Conservation (phyloP, 1,284 basidiomycete genomes). For the Boletus sp. region DNA sequence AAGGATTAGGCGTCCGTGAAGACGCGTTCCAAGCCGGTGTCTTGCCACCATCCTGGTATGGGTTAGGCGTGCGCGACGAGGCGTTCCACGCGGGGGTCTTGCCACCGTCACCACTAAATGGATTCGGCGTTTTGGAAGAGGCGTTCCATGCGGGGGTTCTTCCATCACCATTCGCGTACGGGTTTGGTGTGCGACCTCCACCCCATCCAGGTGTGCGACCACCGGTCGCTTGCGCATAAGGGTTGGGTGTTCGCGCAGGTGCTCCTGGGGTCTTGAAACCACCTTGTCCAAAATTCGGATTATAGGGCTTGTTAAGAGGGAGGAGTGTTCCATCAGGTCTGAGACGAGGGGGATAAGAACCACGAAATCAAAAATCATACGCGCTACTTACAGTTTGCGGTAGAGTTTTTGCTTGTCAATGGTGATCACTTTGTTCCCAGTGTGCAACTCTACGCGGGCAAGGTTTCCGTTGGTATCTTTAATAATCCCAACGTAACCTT, state of each 20-base stretch:
- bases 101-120: conserved; percentile 49
- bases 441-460: conserved; percentile 89
- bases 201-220: conserved; percentile 42
- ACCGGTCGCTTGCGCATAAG: conserved; percentile 34
- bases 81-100: conserved; percentile 63
- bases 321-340: conserved; percentile 57
- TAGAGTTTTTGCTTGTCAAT: conserved; percentile 80
- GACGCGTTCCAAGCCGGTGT: conserved; percentile 57
- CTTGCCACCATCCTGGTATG: conserved; percentile 51
- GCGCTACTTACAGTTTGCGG: conserved; percentile 69
- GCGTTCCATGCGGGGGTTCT: conserved; percentile 61
- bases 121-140: conserved; percentile 58
- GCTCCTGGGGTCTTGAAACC: conserved; percentile 33
- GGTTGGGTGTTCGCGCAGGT: conserved; percentile 35
- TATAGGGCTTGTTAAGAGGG: conserved; percentile 36
- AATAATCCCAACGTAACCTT: conserved; percentile 89
- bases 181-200: conserved; percentile 54
- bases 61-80: conserved; percentile 59
- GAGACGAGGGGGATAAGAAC: conserved; percentile 4
- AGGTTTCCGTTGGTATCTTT: conserved; percentile 91
- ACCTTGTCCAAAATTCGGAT: conserved; percentile 25
- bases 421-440: conserved; percentile 86
- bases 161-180: conserved; percentile 48
- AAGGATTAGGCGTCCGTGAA: conserved; percentile 60
- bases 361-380: background rate